Evolutionary conservation across 31 red algal genomes (phyloP).

Genomic region (Porphyra umbilicalis): DNA sequence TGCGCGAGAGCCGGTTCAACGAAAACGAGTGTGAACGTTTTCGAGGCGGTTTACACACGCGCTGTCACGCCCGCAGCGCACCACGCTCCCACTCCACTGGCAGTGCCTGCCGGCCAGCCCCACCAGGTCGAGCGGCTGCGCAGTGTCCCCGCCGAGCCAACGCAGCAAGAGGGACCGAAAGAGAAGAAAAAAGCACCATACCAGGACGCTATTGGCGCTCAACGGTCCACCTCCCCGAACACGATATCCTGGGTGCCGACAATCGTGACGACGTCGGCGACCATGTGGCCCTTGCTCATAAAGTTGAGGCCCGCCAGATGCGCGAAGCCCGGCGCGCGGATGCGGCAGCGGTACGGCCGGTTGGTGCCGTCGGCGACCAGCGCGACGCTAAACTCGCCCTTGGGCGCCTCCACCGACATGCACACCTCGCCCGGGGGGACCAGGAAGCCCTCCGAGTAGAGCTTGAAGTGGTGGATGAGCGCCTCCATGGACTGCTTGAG

Average conservation of each 20-base stretch:
- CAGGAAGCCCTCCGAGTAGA: constrained; percentile 86
- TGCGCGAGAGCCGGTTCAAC: too few relatives aligned
- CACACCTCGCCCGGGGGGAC: constrained; percentile 88
- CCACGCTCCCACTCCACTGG: too few relatives aligned
- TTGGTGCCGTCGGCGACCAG: constrained; percentile 97
- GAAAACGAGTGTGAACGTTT: too few relatives aligned
- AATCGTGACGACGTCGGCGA: constrained; percentile 96
- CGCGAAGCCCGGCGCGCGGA: constrained; percentile 90
- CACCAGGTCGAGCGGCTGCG: too few relatives aligned
- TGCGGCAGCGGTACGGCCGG: constrained; percentile 95
- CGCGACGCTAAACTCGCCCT: constrained; percentile 95
- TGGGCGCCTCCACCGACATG: constrained; percentile 91
- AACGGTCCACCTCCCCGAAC: constrained; percentile 73
- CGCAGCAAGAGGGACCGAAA: too few relatives aligned
- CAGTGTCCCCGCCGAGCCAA: too few relatives aligned
- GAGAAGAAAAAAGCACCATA: background rate
- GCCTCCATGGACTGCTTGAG: constrained; percentile 99
- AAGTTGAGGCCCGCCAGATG: constrained; percentile 86
- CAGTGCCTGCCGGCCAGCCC: too few relatives aligned
- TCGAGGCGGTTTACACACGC: too few relatives aligned
- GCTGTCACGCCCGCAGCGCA: too few relatives aligned
- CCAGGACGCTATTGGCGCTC: background rate
- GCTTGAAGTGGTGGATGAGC: constrained; percentile 98
- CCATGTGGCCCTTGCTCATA: constrained; percentile 89
- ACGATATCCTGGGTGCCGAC: constrained; percentile 99